phyloP scores from a whole-genome alignment of 2,329 filamentous ascomycete species.

The Neonectria magnoliae region DNA sequence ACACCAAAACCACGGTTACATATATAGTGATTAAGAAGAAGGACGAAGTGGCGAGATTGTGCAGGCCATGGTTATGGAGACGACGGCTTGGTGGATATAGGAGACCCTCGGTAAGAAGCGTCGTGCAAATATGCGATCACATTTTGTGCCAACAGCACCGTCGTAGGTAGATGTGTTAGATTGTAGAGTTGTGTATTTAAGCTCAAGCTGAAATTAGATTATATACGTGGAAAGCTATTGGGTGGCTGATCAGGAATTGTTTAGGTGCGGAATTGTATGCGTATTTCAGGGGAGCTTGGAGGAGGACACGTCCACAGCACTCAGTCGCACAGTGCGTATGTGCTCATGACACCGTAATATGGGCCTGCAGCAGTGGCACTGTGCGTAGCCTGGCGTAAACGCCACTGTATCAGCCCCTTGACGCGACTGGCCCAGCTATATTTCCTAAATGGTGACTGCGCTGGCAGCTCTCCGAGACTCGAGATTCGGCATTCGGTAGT shows the following conservation, averaged over 20 bases:
- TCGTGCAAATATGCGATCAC: neutral
- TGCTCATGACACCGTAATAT: neutral
- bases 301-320: slow-evolving; percentile 10
- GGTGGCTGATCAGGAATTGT: neutral
- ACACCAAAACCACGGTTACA: neutral
- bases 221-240: neutral
- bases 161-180: neutral
- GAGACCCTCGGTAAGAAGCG: neutral
- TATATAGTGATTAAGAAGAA: neutral
- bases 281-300: neutral
- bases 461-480: slow-evolving; percentile 11
- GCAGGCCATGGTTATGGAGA: neutral
- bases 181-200: neutral
- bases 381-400: neutral
- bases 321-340: slow-evolving; percentile 20
- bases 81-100: neutral
- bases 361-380: neutral
- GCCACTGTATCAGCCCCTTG: slow-evolving; percentile 24
- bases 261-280: neutral
- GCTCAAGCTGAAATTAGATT: neutral
- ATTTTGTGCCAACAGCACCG: neutral
- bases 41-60: neutral
- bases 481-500: slow-evolving; percentile 1
- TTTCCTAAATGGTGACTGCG: slow-evolving; percentile 21
- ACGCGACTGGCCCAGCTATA: slow-evolving; percentile 13